phyloP scores from a whole-genome alignment of 495 filamentous ascomycete species.

The Penicillium bialowiezense region DNA sequence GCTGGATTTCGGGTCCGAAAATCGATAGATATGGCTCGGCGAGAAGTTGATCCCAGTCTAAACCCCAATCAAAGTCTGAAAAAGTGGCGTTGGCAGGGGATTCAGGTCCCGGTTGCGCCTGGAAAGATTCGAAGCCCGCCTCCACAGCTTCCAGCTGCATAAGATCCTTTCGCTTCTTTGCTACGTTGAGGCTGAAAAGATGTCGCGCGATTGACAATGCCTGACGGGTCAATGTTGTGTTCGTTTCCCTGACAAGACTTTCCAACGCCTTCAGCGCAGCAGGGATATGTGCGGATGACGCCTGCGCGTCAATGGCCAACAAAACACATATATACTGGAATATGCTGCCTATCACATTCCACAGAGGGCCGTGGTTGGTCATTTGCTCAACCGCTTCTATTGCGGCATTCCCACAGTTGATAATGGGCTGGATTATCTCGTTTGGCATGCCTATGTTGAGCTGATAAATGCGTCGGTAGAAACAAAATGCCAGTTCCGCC shows the following conservation, averaged over 20 bases:
- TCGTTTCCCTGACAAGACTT: slow-evolving; percentile 24
- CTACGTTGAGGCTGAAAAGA: slow-evolving; percentile 25
- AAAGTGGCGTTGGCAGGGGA: slow-evolving; percentile 7
- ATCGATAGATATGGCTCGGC: slow-evolving; percentile 29
- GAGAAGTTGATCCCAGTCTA: slow-evolving; percentile 31
- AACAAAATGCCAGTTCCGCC: slow-evolving; percentile 31
- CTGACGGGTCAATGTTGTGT: slow-evolving; percentile 28
- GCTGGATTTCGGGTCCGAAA: slow-evolving; percentile 17
- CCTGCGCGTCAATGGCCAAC: slow-evolving; percentile 29
- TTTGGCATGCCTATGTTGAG: slow-evolving; percentile 23
- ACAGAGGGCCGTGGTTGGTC: slow-evolving; percentile 25
- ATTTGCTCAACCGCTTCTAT: slow-evolving; percentile 24
- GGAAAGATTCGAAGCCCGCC: slow-evolving; percentile 16
- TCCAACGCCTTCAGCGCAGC: slow-evolving; percentile 28
- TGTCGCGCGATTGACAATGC: slow-evolving; percentile 31
- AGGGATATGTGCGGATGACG: slow-evolving; percentile 18
- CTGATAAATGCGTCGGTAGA: slow-evolving; percentile 33
- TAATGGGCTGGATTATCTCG: slow-evolving; percentile 18
- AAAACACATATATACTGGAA: slow-evolving; percentile 30
- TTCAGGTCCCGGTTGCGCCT: slow-evolving; percentile 9
- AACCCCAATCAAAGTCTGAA: slow-evolving; percentile 20
- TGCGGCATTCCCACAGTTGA: slow-evolving; percentile 24
- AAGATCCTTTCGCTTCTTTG: slow-evolving; percentile 31
- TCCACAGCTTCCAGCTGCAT: slow-evolving; percentile 30
- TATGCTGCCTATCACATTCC: slow-evolving; percentile 34